Conservation (phyloP, 495 filamentous ascomycete genomes). For the Aspergillus hancockii region DNA sequence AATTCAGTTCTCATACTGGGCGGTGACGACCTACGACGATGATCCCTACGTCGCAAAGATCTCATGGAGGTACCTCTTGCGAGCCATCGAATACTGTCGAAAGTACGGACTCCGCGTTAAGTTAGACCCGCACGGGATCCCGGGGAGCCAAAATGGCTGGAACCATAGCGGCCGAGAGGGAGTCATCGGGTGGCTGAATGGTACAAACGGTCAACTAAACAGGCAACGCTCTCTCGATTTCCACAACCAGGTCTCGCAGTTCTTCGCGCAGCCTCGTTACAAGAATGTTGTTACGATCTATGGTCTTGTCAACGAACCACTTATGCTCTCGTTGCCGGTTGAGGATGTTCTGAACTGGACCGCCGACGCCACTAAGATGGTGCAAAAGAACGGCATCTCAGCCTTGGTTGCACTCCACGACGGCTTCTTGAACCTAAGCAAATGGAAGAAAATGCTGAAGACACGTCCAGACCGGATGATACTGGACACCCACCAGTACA, state of each 20-base stretch:
- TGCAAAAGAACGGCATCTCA: slow-evolving; percentile 68
- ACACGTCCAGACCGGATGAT: slow-evolving; percentile 54
- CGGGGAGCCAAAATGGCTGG: slow-evolving; percentile 88
- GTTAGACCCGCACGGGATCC: slow-evolving; percentile 84
- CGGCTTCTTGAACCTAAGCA: slow-evolving; percentile 76
- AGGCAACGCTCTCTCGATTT: slow-evolving; percentile 76
- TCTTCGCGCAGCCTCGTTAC: slow-evolving; percentile 85
- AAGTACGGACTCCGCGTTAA: slow-evolving; percentile 93
- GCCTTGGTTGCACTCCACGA: slow-evolving; percentile 76
- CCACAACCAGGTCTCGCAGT: slow-evolving; percentile 75
- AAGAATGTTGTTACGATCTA: slow-evolving; percentile 82
- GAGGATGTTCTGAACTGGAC: slow-evolving; percentile 71
- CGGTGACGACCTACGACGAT: slow-evolving; percentile 77
- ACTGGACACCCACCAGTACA: slow-evolving; percentile 92
- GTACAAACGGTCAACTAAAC: slow-evolving; percentile 64
- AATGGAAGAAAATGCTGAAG: slow-evolving; percentile 74
- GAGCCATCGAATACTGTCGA: slow-evolving; percentile 90
- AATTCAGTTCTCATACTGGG: slow-evolving; percentile 96
- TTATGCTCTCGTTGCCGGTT: slow-evolving; percentile 64
- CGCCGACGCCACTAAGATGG: slow-evolving; percentile 57
- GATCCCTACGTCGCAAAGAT: slow-evolving; percentile 88
- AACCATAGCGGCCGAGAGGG: slow-evolving; percentile 82
- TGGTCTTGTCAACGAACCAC: slow-evolving; percentile 84
- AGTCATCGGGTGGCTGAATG: slow-evolving; percentile 73
- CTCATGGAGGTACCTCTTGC: slow-evolving; percentile 91